A percentile compares a stretch with the other conserved stretches of the same genome.
Evolutionary conservation across 1,139 yeast species (phyloP).

Genomic region (Taiozyma sp.): DNA sequence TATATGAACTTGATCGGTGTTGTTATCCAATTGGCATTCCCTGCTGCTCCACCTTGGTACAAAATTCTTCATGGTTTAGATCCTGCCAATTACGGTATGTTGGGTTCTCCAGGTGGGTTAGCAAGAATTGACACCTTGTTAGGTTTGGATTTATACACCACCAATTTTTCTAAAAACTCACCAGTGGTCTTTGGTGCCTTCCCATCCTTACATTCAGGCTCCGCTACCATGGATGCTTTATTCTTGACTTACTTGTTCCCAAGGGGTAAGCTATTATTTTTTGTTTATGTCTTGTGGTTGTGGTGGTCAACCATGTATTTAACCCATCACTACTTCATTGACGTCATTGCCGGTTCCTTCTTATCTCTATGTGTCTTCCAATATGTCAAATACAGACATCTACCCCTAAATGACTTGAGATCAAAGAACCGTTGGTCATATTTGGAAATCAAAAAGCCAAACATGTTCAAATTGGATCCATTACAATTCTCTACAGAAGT

Average conservation of each 20-base stretch:
- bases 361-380: constrained; percentile 67
- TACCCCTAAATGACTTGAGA: constrained; percentile 60
- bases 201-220: constrained; percentile 93
- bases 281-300: constrained; percentile 78
- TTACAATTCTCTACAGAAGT: constrained; percentile 16
- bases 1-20: constrained; percentile 92
- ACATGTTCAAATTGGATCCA: constrained; percentile 31
- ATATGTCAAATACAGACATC: constrained; percentile 63
- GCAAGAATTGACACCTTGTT: constrained; percentile 79
- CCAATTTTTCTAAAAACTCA: constrained; percentile 68
- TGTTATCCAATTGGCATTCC: constrained; percentile 71
- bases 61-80: constrained; percentile 77
- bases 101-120: constrained; percentile 95
- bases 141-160: constrained; percentile 82
- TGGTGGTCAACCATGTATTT: constrained; percentile 99
- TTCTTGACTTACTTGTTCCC: constrained; percentile 85
- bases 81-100: constrained; percentile 90
- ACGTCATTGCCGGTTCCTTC: constrained; percentile 84
- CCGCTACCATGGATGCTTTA: constrained; percentile 89
- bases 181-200: constrained; percentile 98
- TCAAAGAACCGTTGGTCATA: constrained; percentile 88
- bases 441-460: constrained; percentile 29
- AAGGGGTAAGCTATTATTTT: constrained; percentile 52
- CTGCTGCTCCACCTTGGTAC: constrained; percentile 99
- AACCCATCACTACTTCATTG: constrained; percentile 93